Evolutionary conservation across 2,329 filamentous ascomycete genomes (phyloP).

Genomic region (Colletotrichum sp.): DNA sequence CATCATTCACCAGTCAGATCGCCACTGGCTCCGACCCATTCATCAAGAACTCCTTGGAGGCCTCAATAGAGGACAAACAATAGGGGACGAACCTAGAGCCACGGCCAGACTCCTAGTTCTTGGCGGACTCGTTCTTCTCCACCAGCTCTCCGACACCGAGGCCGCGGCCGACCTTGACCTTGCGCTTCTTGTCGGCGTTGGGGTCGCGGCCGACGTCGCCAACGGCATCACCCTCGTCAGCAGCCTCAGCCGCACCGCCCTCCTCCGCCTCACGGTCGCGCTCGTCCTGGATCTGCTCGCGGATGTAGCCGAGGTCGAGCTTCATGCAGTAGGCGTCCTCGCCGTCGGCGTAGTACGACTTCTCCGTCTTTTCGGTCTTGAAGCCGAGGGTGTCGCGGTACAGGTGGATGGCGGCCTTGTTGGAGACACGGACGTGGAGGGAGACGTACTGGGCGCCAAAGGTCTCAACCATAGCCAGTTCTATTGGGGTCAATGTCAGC

Average conservation of each 20-base stretch:
- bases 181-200: slow-evolving; percentile 68
- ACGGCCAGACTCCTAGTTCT: slow-evolving; percentile 36
- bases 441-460: slow-evolving; percentile 92
- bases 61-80: neutral
- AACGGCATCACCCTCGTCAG: slow-evolving; percentile 74
- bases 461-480: slow-evolving; percentile 96
- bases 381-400: slow-evolving; percentile 94
- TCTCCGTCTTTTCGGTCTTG: slow-evolving; percentile 82
- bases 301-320: slow-evolving; percentile 75
- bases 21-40: neutral
- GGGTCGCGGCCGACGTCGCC: slow-evolving; percentile 67
- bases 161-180: slow-evolving; percentile 82
- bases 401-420: slow-evolving; percentile 86
- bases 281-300: slow-evolving; percentile 50
- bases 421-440: slow-evolving; percentile 93
- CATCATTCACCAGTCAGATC: neutral
- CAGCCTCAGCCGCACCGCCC: slow-evolving; percentile 31
- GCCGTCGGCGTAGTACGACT: slow-evolving; percentile 95
- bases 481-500: slow-evolving; percentile 32
- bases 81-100: neutral
- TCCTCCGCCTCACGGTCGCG: slow-evolving; percentile 49
- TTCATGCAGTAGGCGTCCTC: slow-evolving; percentile 97
- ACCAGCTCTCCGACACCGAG: slow-evolving; percentile 82
- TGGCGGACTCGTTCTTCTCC: slow-evolving; percentile 70
- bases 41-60: neutral